Evolutionary conservation across 306 rosid genomes (phyloP).

Genomic region (Cicer judaicum): DNA sequence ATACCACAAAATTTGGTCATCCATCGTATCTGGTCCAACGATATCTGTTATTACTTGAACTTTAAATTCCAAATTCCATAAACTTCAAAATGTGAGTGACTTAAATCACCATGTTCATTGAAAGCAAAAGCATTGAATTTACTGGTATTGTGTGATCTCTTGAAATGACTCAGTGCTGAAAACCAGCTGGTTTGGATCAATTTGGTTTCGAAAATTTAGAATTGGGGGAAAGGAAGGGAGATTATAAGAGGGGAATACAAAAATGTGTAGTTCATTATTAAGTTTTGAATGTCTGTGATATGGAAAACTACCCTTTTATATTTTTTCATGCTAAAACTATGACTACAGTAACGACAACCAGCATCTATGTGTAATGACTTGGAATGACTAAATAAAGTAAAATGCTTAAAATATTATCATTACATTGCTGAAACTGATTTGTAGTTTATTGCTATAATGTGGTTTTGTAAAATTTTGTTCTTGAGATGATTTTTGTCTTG

Average conservation of each 20-base stretch:
- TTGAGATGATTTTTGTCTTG: slow-evolving; percentile 22
- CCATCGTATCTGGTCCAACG: background rate
- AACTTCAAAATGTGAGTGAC: background rate
- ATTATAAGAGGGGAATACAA: background rate
- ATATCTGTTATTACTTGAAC: background rate
- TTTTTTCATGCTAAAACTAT: background rate
- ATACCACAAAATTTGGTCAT: background rate
- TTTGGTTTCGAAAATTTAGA: slow-evolving; percentile 6
- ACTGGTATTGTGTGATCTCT: background rate
- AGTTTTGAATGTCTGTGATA: slow-evolving; percentile 2
- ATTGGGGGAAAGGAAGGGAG: background rate
- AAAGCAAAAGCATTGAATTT: slow-evolving; percentile 22
- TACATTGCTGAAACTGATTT: background rate
- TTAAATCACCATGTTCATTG: slow-evolving; percentile 20
- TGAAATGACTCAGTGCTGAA: background rate
- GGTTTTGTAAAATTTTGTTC: slow-evolving; percentile 30
- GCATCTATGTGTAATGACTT: no score
- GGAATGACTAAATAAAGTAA: background rate
- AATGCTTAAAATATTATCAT: background rate
- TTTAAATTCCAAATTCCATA: background rate
- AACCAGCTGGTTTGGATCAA: background rate
- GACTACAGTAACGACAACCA: background rate
- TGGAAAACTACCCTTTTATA: background rate
- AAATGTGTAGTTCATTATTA: background rate
- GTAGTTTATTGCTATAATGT: slow-evolving; percentile 12